Evolutionary conservation across 169 alveolate species (phyloP), one percentile per base, ranked within the genome.

Genomic region (Amoebophrya sp.): DNA sequence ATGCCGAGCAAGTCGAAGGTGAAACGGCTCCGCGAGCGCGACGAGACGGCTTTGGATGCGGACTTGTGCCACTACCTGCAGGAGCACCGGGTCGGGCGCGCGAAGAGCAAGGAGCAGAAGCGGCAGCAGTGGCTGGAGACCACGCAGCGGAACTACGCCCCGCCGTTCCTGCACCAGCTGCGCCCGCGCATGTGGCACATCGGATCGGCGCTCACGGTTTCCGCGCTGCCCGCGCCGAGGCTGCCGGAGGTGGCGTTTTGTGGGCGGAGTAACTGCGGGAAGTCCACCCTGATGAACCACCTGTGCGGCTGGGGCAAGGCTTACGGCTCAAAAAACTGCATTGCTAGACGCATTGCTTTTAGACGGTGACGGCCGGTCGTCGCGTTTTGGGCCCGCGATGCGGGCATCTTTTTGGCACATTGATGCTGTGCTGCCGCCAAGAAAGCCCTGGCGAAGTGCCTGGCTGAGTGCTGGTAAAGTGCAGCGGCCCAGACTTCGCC

Each of bases 261-360:
- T 2, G 78, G 78, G 78, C 26, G 78, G 0, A 58, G 78, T 16
- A 58, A 58, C 34, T 1, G 88, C 13, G 94, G 94, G 43, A 93
- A 93, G 34, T 89, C 92, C 69, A 93, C 93, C 5, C 91, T 93
- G 40, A 87, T 93, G 58, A 93, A 93, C 88, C 92, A 90, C 18
- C 91, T 93, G 78, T 69, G 92, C 40, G 94, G 94, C 4, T 90
- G 94, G 29, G 89, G 92, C 69, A 58, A 29, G 78, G 20, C 48
- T 42, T 42, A 4, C 20, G 4, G 78, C 23, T 2, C 23, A 1
- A 58, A 58, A n/a, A n/a, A n/a, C n/a, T n/a, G n/a, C n/a, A n/a
- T n/a, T n/a, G n/a, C n/a, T n/a, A n/a, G n/a, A n/a, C n/a, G n/a
- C n/a, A n/a, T n/a, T n/a, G n/a, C n/a, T n/a, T n/a, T n/a, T n/a